Conservation (phyloP, 2,329 filamentous ascomycete genomes). For the Aspergillus tanneri region DNA sequence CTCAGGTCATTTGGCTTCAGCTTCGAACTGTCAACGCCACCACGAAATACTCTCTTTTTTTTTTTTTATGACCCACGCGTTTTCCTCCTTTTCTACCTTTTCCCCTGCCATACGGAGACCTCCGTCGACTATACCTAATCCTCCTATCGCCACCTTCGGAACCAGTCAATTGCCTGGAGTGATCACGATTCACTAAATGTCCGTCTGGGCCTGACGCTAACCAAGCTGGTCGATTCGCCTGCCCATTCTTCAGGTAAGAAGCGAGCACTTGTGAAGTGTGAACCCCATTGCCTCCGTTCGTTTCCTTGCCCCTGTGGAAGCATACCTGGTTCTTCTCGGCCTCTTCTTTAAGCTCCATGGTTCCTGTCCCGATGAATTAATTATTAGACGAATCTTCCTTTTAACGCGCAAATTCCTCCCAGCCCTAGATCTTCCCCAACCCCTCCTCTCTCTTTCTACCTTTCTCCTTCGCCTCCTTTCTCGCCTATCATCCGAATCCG, state of each 20-base stretch:
- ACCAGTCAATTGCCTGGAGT: too few species aligned
- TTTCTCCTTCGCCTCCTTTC: slow-evolving; percentile 7
- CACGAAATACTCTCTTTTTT: background rate
- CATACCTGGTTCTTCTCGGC: background rate
- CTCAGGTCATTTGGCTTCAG: slow-evolving; percentile 17
- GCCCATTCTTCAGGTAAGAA: too few species aligned
- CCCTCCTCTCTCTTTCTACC: slow-evolving; percentile 16
- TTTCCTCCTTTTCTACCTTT: slow-evolving; percentile 16
- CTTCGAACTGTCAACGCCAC: slow-evolving; percentile 19
- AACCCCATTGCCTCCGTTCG: slow-evolving; percentile 5
- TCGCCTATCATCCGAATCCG: slow-evolving; percentile 21
- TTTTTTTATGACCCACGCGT: slow-evolving; percentile 13
- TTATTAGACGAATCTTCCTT: background rate
- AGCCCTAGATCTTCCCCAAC: too few species aligned
- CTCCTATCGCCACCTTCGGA: background rate
- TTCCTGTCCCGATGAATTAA: background rate
- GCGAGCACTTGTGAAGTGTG: too few species aligned
- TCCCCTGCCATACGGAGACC: background rate
- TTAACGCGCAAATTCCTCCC: slow-evolving; percentile 7
- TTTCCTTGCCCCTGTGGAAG: slow-evolving; percentile 11
- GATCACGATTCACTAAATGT: slow-evolving; percentile 8
- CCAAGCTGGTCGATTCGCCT: background rate
- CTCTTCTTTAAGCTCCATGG: slow-evolving; percentile 7
- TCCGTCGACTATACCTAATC: background rate
- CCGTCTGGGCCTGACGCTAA: slow-evolving; percentile 14